Evolutionary conservation across 75 land plant genomes (phyloP).

Genomic region (Picea glauca): DNA sequence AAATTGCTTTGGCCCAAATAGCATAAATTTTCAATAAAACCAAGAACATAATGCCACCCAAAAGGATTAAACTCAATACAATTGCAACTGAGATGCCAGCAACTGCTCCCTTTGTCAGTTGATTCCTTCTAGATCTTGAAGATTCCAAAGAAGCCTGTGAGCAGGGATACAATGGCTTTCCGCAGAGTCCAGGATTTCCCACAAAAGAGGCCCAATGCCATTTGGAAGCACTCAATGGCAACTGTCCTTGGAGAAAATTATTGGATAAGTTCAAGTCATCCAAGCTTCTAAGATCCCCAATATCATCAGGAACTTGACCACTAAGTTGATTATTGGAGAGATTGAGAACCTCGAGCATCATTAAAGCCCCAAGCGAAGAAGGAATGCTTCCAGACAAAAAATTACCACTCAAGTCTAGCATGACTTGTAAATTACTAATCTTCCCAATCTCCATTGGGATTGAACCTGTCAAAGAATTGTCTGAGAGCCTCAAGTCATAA

Average conservation of each 20-base stretch:
- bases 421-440: slow-evolving; percentile 52
- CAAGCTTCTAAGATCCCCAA: slow-evolving; percentile 66
- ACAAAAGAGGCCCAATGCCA: slow-evolving; percentile 55
- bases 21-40: not conserved
- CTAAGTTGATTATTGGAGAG: slow-evolving; percentile 69
- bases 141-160: not conserved
- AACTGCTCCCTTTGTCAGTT: slow-evolving; percentile 2
- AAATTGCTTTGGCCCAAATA: slow-evolving; percentile 1
- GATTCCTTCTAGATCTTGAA: not conserved
- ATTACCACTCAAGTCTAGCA: slow-evolving; percentile 63
- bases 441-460: slow-evolving; percentile 61
- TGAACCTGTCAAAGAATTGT: slow-evolving; percentile 53
- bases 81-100: slow-evolving; percentile 8
- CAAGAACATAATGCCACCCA: not conserved
- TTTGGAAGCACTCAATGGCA: slow-evolving; percentile 38
- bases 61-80: slow-evolving; percentile 3
- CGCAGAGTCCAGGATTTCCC: slow-evolving; percentile 62
- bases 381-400: slow-evolving; percentile 69
- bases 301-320: slow-evolving; percentile 49
- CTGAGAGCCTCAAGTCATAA: slow-evolving; percentile 47
- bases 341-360: slow-evolving; percentile 52
- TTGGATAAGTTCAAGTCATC: slow-evolving; percentile 54
- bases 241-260: slow-evolving; percentile 51
- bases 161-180: slow-evolving; percentile 53
- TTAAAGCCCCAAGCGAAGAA: slow-evolving; percentile 33